Evolutionary conservation across 2,329 filamentous ascomycete genomes (phyloP).

Genomic region (Cryphonectria radicalis): DNA sequence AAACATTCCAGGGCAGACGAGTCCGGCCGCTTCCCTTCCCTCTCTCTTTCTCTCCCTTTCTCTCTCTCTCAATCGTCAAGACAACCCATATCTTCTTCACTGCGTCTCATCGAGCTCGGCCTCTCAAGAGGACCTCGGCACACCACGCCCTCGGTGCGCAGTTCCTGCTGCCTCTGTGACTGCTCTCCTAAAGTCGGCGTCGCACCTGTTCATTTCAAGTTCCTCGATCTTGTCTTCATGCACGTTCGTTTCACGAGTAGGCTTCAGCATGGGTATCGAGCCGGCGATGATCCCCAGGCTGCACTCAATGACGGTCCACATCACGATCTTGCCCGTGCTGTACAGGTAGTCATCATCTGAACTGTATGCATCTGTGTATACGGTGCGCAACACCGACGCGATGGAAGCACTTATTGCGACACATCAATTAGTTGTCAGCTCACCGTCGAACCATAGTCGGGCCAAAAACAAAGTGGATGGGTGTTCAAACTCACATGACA

Average conservation of each 20-base stretch:
- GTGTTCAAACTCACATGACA: constrained; percentile 20
- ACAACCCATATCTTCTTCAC: neutral
- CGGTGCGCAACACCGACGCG: constrained; percentile 26
- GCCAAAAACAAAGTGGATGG: neutral
- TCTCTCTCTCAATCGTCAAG: neutral
- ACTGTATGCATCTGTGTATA: constrained; percentile 27
- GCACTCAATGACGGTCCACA: constrained; percentile 29
- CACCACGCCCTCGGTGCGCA: neutral
- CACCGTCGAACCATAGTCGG: neutral
- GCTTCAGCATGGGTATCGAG: constrained; percentile 26
- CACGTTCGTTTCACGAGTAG: neutral
- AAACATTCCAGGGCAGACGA: constrained; percentile 16
- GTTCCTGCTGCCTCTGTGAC: constrained; percentile 12
- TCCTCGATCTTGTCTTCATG: constrained; percentile 24
- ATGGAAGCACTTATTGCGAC: constrained; percentile 22
- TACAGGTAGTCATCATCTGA: constrained; percentile 27
- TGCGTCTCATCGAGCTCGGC: neutral
- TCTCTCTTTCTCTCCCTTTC: neutral
- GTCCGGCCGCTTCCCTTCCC: constrained; percentile 2
- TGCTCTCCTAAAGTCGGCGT: constrained; percentile 20
- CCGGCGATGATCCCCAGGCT: constrained; percentile 27
- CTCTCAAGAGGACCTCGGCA: neutral
- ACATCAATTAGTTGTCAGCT: neutral
- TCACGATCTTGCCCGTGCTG: constrained; percentile 28
- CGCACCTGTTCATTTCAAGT: constrained; percentile 24